Conservation (phyloP, 176 grass and related monocot species). For the Triticum aestivum region IWGSC_CS_RefSeq_v2.1 NC_057796.1:22753021-22753520, state of each 20-base stretch:
- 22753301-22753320: background rate
- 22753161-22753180: background rate
- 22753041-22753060: background rate
- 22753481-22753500: background rate
- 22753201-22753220: background rate
- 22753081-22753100: constrained; percentile 8
- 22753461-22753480: background rate
- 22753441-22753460: background rate
- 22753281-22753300: background rate
- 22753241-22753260: background rate
- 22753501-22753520: background rate
- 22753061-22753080: background rate
- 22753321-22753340: background rate
- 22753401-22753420: background rate
- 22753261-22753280: background rate
- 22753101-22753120: background rate
- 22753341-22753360: background rate
- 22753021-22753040: background rate
- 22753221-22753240: background rate
- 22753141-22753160: constrained; percentile 13
- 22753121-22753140: constrained; percentile 15
- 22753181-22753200: constrained; percentile 12
- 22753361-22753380: background rate
- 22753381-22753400: background rate
- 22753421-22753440: background rate